Percentiles rank a stretch among this genome's conserved stretches.
phyloP scores from a whole-genome alignment of 169 alveolate species.

The Plasmodium vivax region DNA sequence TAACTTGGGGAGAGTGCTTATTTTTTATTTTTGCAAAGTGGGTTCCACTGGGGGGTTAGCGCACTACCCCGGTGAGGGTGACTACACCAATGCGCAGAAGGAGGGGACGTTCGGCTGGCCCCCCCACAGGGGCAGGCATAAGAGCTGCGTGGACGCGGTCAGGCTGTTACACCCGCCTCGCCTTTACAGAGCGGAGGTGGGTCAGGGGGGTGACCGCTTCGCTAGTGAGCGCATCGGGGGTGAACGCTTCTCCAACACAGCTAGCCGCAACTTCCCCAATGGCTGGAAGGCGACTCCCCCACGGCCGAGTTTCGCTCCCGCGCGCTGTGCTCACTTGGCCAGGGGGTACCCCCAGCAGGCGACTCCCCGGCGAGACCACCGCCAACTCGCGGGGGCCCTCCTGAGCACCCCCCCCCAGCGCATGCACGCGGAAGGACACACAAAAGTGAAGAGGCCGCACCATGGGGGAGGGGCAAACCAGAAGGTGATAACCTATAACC shows the following conservation, averaged over 20 bases:
- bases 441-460: neutral
- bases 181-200: neutral
- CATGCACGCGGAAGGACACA: neutral
- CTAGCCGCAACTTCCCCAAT: neutral
- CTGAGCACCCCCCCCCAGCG: neutral
- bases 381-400: neutral
- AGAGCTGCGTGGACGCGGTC: neutral
- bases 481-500: neutral
- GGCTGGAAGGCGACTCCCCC: neutral
- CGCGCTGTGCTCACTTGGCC: neutral
- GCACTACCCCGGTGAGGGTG: neutral
- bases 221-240: neutral
- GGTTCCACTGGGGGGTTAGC: neutral
- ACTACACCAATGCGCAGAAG: neutral
- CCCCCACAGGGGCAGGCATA: neutral
- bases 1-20: neutral
- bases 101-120: neutral
- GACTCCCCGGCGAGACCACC: neutral
- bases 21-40: slow-evolving; percentile 22
- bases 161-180: neutral
- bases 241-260: neutral
- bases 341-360: neutral
- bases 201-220: neutral
- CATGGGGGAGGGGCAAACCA: neutral
- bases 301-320: too few species aligned